Base-by-base conservation (phyloP, 352 stramenopile genomes). In the Phytophthora vignae region DNA sequence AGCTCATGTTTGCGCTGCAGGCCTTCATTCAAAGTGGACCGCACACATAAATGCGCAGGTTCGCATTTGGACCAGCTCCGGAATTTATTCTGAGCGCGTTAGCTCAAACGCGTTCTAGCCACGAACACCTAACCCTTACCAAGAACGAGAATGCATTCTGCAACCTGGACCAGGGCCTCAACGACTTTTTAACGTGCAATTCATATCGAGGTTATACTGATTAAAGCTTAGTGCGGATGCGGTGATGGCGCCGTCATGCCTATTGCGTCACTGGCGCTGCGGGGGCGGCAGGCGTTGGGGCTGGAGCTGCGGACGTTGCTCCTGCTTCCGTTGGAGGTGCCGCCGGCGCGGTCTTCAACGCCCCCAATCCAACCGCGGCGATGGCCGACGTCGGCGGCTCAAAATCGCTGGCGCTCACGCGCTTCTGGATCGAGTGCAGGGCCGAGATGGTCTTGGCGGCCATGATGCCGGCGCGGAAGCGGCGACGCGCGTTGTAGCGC, bases 401-500 rank as follows among this genome's bases (percentile, higher is more conserved):
- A 29, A 90, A 67, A 40, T 84, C 78, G 22, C 69, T 73, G 14
- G 77, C 59, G 55, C 63, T 82, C 53, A 77, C 65, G 48, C 71
- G 82, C 54, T 91, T 88, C 64, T 90, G 88, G 70, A 82, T 62
- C 22, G 69, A 56, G 62, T 79, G 42, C 53, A 87, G 67, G 6
- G 73, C 79, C 22, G 79, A 81, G 71, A 92, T 90, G 17, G 87
- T 85, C 67, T 95, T 95, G 54, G 85, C 87, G 1, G 79, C 80
- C 88, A 97, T 94, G 74, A 95, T 92, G 12, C 85, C 78, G 9
- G 86, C 79, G 58, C 86, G 83, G 82, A 96, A 93, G 55, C 90
- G 83, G 40, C 90, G 84, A 40, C 88, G 81, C 10, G 90, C 88
- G 59, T 97, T 95, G 83, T 94, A 93, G 65, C 88, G 85, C 71